Conservation (phyloP, 1,139 yeast genomes). For the Geotrichum cucujoidarum region DNA sequence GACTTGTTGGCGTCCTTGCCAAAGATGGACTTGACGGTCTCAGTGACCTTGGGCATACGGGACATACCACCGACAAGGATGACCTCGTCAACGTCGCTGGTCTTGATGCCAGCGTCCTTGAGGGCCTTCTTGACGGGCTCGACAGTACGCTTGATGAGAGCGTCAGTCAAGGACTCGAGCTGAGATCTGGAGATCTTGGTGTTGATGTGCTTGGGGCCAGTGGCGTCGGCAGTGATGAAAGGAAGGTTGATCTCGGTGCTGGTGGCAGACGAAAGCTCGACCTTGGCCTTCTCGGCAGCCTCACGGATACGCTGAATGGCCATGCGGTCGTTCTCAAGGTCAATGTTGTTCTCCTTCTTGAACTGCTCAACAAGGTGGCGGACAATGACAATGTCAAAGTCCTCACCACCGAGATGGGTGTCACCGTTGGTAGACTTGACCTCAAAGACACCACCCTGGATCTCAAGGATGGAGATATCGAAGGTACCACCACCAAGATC, state of each 20-base stretch:
- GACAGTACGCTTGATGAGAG: conserved; percentile 84
- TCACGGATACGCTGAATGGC: conserved; percentile 99
- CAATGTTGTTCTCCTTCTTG: conserved; percentile 89
- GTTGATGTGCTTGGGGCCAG: conserved; percentile 98
- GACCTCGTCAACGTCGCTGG: conserved; percentile 90
- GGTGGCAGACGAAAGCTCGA: conserved; percentile 90
- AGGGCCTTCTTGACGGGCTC: conserved; percentile 98
- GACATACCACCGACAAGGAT: conserved; percentile 99
- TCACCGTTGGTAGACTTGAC: conserved; percentile 87
- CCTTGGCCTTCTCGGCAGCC: conserved; percentile 99
- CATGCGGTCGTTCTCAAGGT: conserved; percentile 90
- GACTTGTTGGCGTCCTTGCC: conserved; percentile 97
- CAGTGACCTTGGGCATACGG: conserved; percentile 99
- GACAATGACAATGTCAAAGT: conserved; percentile 73
- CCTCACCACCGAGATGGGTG: conserved; percentile 88
- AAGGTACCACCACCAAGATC: conserved; percentile 90
- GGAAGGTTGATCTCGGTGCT: conserved; percentile 95
- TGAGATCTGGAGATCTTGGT: conserved; percentile 88
- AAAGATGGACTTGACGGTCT: conserved; percentile 88
- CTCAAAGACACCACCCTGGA: conserved; percentile 84
- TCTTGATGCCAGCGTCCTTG: conserved; percentile 86
- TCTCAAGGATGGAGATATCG: conserved; percentile 78
- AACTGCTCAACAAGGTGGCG: conserved; percentile 87
- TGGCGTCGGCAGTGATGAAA: conserved; percentile 88
- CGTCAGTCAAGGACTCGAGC: conserved; percentile 86